Evolutionary conservation across 306 rosid species (phyloP).

Genomic region (Pachyrhizus erosus): DNA sequence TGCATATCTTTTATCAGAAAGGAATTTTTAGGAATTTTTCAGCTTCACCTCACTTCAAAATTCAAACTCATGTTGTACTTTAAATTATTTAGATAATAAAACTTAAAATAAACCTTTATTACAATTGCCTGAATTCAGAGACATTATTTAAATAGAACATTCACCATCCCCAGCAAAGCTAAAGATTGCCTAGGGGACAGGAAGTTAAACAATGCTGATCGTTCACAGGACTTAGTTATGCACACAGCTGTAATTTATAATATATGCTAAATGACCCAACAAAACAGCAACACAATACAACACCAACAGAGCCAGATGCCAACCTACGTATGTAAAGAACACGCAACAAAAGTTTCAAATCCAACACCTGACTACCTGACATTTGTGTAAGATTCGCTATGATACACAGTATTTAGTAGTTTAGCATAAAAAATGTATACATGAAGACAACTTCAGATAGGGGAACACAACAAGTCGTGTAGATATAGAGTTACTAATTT

Average conservation of each 20-base stretch:
- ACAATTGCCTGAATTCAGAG: slow-evolving; percentile 15
- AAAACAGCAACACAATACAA: neutral
- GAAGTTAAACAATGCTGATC: slow-evolving; percentile 6
- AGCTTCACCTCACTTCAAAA: neutral
- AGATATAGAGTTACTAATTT: neutral
- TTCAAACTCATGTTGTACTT: neutral
- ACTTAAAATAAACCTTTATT: neutral
- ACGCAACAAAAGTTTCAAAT: neutral
- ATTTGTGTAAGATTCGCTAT: neutral
- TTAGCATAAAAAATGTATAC: neutral
- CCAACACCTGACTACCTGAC: neutral
- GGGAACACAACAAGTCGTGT: neutral
- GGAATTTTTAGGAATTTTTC: neutral
- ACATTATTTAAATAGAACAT: neutral
- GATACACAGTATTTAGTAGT: neutral
- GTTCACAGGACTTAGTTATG: neutral
- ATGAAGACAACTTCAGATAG: neutral
- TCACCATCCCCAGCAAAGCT: neutral
- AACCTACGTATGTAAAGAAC: neutral
- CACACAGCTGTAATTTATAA: neutral
- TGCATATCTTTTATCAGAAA: slow-evolving; percentile 3
- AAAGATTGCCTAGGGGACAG: neutral
- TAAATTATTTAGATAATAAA: neutral
- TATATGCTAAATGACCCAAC: neutral
- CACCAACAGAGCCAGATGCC: neutral